Evolutionary conservation across 352 stramenopile genomes (phyloP).

Genomic region (Pythium oligandrum): DNA sequence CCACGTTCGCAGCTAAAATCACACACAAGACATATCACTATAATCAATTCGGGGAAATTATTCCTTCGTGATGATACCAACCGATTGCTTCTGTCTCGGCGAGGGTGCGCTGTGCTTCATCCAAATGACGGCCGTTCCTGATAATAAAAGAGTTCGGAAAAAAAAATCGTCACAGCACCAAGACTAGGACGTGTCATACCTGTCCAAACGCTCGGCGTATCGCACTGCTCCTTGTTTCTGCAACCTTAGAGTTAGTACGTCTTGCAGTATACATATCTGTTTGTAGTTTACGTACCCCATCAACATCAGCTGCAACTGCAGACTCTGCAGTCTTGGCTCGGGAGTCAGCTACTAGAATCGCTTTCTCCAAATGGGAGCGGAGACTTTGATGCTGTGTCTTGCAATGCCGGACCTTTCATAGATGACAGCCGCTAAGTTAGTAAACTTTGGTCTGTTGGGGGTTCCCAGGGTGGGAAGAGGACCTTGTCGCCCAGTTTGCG

Average conservation of each 20-base stretch:
- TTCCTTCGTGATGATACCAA: constrained; percentile 13
- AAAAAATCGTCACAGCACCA: neutral
- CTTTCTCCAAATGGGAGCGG: constrained; percentile 53
- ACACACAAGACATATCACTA: neutral
- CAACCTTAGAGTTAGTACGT: neutral
- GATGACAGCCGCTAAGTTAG: no score
- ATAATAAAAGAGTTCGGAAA: neutral
- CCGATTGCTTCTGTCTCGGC: constrained; percentile 68
- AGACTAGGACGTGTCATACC: constrained; percentile 4
- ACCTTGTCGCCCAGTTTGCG: constrained; percentile 46
- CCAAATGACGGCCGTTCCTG: constrained; percentile 64
- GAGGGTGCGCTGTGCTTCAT: constrained; percentile 67
- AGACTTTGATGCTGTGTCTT: constrained; percentile 40
- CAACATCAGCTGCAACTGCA: neutral
- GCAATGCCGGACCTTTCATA: constrained; percentile 19
- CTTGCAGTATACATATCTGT: neutral
- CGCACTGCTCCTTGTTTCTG: constrained; percentile 16
- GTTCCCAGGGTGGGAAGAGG: neutral
- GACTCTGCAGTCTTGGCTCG: constrained; percentile 7
- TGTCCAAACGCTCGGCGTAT: constrained; percentile 13
- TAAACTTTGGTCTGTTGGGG: no score
- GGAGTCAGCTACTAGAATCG: constrained; percentile 43
- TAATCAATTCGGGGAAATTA: neutral
- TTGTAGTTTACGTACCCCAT: neutral
- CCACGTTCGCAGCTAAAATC: constrained; percentile 47